Evolutionary conservation across 179 eudicot genomes (phyloP).

Genomic region (Patellifolia procumbens): DNA sequence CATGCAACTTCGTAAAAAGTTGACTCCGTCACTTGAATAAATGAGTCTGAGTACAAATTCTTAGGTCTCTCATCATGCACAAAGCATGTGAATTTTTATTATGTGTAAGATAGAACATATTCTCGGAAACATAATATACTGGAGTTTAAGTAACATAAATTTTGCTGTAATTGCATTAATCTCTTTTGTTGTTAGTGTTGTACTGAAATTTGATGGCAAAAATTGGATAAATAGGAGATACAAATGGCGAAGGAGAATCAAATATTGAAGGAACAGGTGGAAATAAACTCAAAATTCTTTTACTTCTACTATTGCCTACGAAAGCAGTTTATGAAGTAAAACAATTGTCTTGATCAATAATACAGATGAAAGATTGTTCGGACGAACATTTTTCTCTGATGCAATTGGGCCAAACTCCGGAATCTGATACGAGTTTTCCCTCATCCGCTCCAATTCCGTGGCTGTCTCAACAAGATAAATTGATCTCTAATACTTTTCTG

Average conservation of each 20-base stretch:
- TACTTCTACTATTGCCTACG: background rate
- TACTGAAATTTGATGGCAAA: slow-evolving; percentile 23
- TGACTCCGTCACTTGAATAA: too few relatives aligned
- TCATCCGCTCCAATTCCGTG: background rate
- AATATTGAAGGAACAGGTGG: slow-evolving; percentile 35
- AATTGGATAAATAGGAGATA: slow-evolving; percentile 26
- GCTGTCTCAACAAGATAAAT: slow-evolving; percentile 3
- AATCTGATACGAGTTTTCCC: slow-evolving; percentile 16
- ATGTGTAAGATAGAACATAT: too few relatives aligned
- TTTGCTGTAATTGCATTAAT: background rate
- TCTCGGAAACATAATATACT: too few relatives aligned
- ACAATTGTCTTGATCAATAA: slow-evolving; percentile 1
- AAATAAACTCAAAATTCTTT: background rate
- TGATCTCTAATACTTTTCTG: slow-evolving; percentile 28
- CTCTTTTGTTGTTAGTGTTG: background rate
- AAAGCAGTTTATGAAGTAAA: background rate
- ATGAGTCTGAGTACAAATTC: too few relatives aligned
- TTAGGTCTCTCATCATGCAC: too few relatives aligned
- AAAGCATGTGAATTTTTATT: too few relatives aligned
- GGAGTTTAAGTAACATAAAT: background rate
- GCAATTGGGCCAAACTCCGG: slow-evolving; percentile 1
- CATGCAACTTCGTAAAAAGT: too few relatives aligned
- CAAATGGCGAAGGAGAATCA: slow-evolving; percentile 32
- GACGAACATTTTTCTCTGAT: slow-evolving; percentile 9
- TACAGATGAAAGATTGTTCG: slow-evolving; percentile 21